Percentiles rank a stretch among this genome's conserved stretches.
Evolutionary conservation across 2,329 filamentous ascomycete genomes (phyloP).

Genomic region (Aspergillus alliaceus): DNA sequence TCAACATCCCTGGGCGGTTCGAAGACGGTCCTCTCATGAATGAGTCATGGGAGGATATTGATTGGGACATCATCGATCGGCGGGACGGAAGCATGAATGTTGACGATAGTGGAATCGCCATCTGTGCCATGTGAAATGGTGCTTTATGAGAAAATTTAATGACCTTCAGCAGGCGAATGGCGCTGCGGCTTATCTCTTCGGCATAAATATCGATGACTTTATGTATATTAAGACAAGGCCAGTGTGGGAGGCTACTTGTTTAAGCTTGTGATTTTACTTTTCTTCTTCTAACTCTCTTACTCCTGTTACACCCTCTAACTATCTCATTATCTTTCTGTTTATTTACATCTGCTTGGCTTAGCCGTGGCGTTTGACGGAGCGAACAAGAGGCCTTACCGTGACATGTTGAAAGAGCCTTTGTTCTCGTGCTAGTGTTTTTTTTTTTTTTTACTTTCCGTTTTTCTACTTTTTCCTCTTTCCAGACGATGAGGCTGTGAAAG

Average conservation of each 20-base stretch:
- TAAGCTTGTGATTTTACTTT: constrained; percentile 4
- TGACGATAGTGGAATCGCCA: constrained; percentile 26
- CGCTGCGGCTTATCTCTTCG: constrained; percentile 11
- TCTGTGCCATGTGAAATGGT: constrained; percentile 27
- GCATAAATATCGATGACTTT: constrained; percentile 19
- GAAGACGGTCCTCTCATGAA: constrained; percentile 26
- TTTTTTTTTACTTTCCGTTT: constrained; percentile 11
- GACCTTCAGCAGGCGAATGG: constrained; percentile 12
- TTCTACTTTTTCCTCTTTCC: not conserved
- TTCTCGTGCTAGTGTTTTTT: not conserved
- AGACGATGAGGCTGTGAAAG: not conserved
- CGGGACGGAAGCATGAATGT: constrained; percentile 26
- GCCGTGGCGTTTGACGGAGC: constrained; percentile 11
- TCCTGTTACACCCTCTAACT: not conserved
- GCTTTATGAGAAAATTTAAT: constrained; percentile 9
- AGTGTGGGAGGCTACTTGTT: constrained; percentile 7
- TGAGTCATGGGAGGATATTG: constrained; percentile 33
- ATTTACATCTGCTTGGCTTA: constrained; percentile 10
- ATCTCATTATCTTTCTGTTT: constrained; percentile 1
- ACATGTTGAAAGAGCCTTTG: not conserved
- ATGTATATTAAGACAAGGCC: constrained; percentile 19
- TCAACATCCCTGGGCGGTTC: constrained; percentile 28
- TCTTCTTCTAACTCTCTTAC: not conserved
- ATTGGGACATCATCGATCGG: constrained; percentile 42
- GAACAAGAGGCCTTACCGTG: not conserved